A percentile compares a stretch with the other conserved stretches of the same genome.
phyloP scores from a whole-genome alignment of 169 alveolate genomes.

The Babesia divergens region DNA sequence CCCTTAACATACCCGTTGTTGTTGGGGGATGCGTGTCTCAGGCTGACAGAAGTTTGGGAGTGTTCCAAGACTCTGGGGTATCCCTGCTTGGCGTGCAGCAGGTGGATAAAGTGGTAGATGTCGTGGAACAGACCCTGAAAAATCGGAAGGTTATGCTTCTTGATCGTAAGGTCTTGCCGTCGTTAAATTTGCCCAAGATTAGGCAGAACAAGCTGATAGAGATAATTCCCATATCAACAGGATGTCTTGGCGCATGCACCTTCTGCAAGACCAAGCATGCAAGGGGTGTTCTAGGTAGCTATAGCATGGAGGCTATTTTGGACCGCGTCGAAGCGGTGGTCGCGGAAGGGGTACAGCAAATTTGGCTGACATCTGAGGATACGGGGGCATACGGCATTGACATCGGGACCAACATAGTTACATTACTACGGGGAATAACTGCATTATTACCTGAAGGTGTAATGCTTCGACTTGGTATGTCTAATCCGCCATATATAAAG shows the following conservation, averaged over 20 bases:
- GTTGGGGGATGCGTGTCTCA: constrained; percentile 96
- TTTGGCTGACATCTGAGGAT: constrained; percentile 98
- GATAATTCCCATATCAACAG: constrained; percentile 87
- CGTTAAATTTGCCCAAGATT: constrained; percentile 95
- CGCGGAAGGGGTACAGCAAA: constrained; percentile 89
- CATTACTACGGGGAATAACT: constrained; percentile 81
- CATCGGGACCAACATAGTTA: constrained; percentile 91
- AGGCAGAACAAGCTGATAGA: constrained; percentile 92
- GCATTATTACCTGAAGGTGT: constrained; percentile 64
- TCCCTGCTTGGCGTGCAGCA: constrained; percentile 83
- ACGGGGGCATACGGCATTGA: constrained; percentile 98
- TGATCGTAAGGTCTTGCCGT: constrained; percentile 86
- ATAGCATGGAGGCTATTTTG: constrained; percentile 86
- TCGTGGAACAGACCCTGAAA: constrained; percentile 92
- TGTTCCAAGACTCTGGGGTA: constrained; percentile 55
- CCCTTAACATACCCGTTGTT: constrained; percentile 74
- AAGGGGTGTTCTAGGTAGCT: constrained; percentile 94
- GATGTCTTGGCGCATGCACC: constrained; percentile 98
- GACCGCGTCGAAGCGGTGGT: constrained; percentile 84
- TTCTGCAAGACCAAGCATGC: constrained; percentile 98
- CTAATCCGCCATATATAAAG: constrained; percentile 97
- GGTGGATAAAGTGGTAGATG: constrained; percentile 85
- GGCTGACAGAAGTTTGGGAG: constrained; percentile 81
- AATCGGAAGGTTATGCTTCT: constrained; percentile 89
- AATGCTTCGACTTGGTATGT: constrained; percentile 95